Conservation (phyloP, 106 monocot genomes). For the Acorus gramineus region DNA sequence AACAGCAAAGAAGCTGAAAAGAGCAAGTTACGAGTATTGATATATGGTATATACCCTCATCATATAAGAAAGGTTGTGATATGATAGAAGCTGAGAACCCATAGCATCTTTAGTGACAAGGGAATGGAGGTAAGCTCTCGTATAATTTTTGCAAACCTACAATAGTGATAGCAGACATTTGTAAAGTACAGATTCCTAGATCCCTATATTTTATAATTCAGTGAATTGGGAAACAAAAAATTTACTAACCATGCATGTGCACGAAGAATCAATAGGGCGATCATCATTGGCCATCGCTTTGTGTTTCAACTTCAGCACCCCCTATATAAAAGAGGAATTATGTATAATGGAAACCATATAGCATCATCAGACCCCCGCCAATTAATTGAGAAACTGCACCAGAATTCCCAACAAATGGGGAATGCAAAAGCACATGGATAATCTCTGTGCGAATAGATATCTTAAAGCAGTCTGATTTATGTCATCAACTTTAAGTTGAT, state of each 20-base stretch:
- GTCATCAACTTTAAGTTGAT: too few species aligned
- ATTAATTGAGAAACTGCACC: too few species aligned
- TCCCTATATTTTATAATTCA: background rate
- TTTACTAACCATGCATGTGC: constrained; percentile 71
- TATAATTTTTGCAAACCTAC: constrained; percentile 92
- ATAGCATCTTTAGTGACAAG: constrained; percentile 92
- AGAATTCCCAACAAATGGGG: too few species aligned
- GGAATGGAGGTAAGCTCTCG: constrained; percentile 86
- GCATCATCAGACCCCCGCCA: background rate
- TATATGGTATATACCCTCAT: constrained; percentile 62
- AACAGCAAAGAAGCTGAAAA: background rate
- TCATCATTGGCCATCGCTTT: constrained; percentile 81
- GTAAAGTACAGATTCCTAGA: background rate
- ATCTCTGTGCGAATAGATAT: too few species aligned
- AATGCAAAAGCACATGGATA: too few species aligned
- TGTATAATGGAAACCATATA: background rate
- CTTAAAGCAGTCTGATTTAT: too few species aligned
- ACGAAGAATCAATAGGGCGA: constrained; percentile 84
- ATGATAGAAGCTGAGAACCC: constrained; percentile 90
- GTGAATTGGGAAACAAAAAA: background rate
- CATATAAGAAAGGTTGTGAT: constrained; percentile 94
- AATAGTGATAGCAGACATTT: background rate
- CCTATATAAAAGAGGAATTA: constrained; percentile 25
- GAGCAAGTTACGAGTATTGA: background rate
- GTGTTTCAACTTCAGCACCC: constrained; percentile 83